These are phyloP conservation scores for Tetrahymena elliotti DNA, from an alignment of 73 alveolate genomes.

Conservation along the genomic window DNA sequence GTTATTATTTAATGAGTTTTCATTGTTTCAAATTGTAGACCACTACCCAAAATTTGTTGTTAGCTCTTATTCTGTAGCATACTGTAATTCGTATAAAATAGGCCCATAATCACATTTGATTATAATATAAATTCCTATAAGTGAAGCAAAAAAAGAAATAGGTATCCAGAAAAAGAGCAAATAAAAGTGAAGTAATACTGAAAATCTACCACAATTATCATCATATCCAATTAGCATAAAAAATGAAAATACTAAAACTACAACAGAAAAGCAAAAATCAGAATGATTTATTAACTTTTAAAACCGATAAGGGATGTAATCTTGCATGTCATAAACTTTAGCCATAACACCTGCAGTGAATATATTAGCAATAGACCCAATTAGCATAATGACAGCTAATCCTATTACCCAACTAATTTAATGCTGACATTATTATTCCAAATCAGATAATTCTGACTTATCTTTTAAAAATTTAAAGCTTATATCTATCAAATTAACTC, in stretches of 20 bases:
- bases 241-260: neutral
- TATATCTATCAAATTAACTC: neutral
- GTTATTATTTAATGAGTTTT: too few species aligned
- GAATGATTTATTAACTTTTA: neutral
- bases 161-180: neutral
- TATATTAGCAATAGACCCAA: neutral
- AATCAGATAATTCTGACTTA: neutral
- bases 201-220: neutral
- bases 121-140: neutral
- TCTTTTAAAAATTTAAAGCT: neutral
- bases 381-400: neutral
- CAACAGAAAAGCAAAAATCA: neutral
- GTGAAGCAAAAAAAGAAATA: neutral
- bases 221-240: neutral
- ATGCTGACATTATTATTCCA: neutral
- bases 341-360: neutral
- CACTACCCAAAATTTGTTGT: neutral
- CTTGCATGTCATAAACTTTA: neutral
- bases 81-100: neutral
- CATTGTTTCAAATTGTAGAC: neutral
- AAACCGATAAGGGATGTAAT: neutral
- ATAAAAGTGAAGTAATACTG: neutral
- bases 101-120: neutral
- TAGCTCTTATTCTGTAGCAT: neutral
- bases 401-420: neutral